Base-by-base conservation (phyloP, 306 rosid genomes). In the Coriaria nepalensis region DNA sequence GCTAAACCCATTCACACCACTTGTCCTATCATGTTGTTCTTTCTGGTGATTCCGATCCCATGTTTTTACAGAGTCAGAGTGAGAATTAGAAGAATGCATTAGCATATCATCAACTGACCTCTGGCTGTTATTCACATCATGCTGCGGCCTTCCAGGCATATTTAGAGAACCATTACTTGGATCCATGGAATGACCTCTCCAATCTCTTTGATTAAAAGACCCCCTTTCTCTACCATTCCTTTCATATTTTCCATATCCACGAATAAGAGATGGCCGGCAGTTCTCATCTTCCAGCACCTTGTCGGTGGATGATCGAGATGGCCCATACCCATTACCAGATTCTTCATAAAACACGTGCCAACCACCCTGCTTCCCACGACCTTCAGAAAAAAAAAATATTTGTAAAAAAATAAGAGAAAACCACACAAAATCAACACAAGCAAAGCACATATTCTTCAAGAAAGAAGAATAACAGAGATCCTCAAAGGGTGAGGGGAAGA, bases 281-380 rank as follows among this genome's bases (percentile, higher is more conserved):
- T 68, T 55, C 39, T 77, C 94, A 20, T 82, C 94, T 43, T 82
- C 94, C 57, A 66, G 55, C 62, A 79, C 74, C 87, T 82, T 85
- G 50, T 79, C 86, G 3, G 73, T 29, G 2, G 93, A 58, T 29
- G 54, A 69, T 79, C 93, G 77, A 43, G 96, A 77, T 46, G 72
- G 62, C 6, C 53, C 71, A 55, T 81, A 81, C 33, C 93, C 86
- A 66, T 80, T 86, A 58, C 80, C 93, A 63, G 84, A 67, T 33
- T 85, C 99, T 41, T 92, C 94, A 0, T 94, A 44, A 67, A 77
- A 82, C 55, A 79, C 32, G 72, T 79, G 93, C 96, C 93, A 86
- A 60, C 86, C 78, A 48, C 86, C 93, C 87, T 78, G 96, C 83
- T 76, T 92, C 68, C 88, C 94, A 70, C 80, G 88, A 71, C 99